These are phyloP conservation scores for Termitomyces sp. DNA, from an alignment of 768 basidiomycete genomes.

Conservation along the genomic window DNA sequence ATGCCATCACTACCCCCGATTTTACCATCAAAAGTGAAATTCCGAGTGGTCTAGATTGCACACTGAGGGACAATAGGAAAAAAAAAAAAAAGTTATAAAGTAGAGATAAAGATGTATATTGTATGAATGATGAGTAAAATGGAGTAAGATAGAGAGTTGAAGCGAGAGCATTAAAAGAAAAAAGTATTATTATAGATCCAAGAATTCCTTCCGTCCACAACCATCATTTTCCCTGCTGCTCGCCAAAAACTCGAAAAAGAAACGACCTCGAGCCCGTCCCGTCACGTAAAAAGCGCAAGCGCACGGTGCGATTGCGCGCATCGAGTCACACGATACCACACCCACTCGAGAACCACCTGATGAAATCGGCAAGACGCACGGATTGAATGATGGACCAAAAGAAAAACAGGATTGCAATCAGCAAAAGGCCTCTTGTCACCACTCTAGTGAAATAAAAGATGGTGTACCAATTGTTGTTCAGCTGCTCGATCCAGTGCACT, in stretches of 20 bases:
- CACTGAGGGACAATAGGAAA: background rate
- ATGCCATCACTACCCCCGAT: slow-evolving; percentile 1
- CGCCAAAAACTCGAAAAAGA: no score
- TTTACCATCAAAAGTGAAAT: no score
- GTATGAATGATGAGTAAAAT: background rate
- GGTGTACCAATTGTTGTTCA: slow-evolving; percentile 49
- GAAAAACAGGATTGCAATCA: slow-evolving; percentile 26
- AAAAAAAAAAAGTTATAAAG: background rate
- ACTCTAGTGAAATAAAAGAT: slow-evolving; percentile 16
- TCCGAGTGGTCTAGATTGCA: no score
- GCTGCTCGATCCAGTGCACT: slow-evolving; percentile 89
- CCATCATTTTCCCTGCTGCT: no score
- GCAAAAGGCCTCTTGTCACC: slow-evolving; percentile 20
- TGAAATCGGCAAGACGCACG: background rate
- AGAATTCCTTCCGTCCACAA: background rate
- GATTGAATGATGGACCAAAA: slow-evolving; percentile 14
- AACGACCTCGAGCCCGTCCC: no score
- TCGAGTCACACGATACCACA: slow-evolving; percentile 45
- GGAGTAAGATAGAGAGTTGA: background rate
- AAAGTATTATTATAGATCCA: background rate
- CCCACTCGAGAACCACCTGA: slow-evolving; percentile 75
- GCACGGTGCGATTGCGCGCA: background rate
- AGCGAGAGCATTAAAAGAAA: background rate
- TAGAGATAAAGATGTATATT: background rate
- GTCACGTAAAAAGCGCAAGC: background rate